phyloP scores from a whole-genome alignment of 495 filamentous ascomycete species.

The Massariosphaeria phaeospora region DNA sequence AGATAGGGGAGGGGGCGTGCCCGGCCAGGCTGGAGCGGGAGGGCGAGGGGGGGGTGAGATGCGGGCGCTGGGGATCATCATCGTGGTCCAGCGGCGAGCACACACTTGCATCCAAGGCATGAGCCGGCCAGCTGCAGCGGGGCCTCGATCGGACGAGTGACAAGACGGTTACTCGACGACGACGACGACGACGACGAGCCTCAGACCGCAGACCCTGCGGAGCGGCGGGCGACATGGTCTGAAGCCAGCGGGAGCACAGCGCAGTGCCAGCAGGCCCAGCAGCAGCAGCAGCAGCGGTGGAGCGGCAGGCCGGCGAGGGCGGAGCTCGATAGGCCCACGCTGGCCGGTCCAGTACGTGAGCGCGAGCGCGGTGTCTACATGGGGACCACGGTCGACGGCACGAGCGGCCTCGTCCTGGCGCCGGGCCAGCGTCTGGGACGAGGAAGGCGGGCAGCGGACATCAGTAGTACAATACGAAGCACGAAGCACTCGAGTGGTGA shows the following conservation, averaged over 20 bases:
- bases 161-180: not conserved
- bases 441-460: conserved; percentile 4
- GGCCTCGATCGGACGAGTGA: conserved; percentile 15
- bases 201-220: not conserved
- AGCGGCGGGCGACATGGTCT: not conserved
- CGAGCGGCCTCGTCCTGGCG: conserved; percentile 22
- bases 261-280: conserved; percentile 2
- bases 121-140: conserved; percentile 5
- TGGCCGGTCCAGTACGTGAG: conserved; percentile 20
- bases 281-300: conserved; percentile 6
- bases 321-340: conserved; percentile 19
- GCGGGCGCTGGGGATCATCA: not conserved
- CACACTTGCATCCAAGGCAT: conserved; percentile 12
- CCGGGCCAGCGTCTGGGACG: conserved; percentile 24
- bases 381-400: conserved; percentile 4
- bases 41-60: not conserved
- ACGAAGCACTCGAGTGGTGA: not conserved
- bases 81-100: not conserved
- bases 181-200: not conserved
- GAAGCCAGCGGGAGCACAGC: conserved; percentile 7
- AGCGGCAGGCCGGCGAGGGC: not conserved
- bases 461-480: not conserved
- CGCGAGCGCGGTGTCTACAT: not conserved
- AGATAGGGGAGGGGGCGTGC: conserved; percentile 12
- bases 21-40: not conserved